phyloP scores from a whole-genome alignment of 306 rosid genomes.

The Crotalaria pallida region DNA sequence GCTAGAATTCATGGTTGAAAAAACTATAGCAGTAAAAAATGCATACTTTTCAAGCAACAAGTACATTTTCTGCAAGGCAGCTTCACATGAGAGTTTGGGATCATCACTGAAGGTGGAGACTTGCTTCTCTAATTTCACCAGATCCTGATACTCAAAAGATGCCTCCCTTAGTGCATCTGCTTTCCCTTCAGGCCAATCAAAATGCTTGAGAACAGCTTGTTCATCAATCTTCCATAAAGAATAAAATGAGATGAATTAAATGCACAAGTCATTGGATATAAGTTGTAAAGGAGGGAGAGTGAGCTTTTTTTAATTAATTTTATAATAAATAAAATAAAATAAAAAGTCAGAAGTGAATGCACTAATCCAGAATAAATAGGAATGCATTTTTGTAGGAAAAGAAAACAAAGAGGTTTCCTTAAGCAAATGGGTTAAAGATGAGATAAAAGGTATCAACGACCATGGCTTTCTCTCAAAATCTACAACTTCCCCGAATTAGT shows the following conservation, averaged over 20 bases:
- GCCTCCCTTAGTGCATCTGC: constrained; percentile 92
- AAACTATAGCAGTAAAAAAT: constrained; percentile 15
- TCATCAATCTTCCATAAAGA: constrained; percentile 59
- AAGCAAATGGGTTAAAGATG: not conserved
- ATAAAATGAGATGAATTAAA: constrained; percentile 18
- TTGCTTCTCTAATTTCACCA: constrained; percentile 68
- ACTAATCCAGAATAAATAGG: not conserved
- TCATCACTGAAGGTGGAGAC: constrained; percentile 73
- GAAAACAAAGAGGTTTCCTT: not conserved
- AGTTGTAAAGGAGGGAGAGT: not conserved
- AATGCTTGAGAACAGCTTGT: constrained; percentile 89
- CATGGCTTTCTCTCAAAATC: constrained; percentile 5
- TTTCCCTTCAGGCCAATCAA: constrained; percentile 96
- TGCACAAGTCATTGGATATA: not conserved
- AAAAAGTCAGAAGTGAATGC: not conserved
- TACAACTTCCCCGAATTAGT: not conserved
- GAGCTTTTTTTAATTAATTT: not conserved
- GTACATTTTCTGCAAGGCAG: constrained; percentile 84
- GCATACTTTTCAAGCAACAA: constrained; percentile 83
- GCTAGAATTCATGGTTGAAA: not conserved
- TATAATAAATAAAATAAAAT: not conserved
- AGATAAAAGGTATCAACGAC: not conserved
- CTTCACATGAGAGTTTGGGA: constrained; percentile 66
- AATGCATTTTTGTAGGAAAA: not conserved
- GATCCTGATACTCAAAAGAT: constrained; percentile 78